Conservation (phyloP, 1,284 basidiomycete species). For the Microbotryum violaceum region DNA sequence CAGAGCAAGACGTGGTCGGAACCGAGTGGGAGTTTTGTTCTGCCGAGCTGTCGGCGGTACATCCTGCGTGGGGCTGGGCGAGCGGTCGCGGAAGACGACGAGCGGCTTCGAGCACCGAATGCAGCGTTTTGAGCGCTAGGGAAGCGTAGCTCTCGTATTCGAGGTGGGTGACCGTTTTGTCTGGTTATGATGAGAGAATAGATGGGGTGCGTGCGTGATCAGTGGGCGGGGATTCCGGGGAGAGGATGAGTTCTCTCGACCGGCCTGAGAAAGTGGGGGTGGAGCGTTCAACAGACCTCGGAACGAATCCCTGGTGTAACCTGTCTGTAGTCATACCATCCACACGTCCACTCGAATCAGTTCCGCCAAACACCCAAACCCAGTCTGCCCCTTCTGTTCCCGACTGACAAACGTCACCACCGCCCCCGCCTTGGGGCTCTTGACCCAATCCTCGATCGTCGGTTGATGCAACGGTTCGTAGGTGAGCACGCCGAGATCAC, state of each 20-base stretch:
- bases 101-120: constrained; percentile 11
- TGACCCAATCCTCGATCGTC: constrained; percentile 53
- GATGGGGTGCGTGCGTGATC: not conserved
- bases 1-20: constrained; percentile 19
- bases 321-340: constrained; percentile 52
- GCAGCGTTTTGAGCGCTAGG: constrained; percentile 69
- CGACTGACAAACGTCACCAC: constrained; percentile 37
- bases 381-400: too few species aligned
- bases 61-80: not conserved
- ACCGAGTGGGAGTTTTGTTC: constrained; percentile 26
- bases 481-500: constrained; percentile 54
- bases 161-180: constrained; percentile 60
- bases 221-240: not conserved
- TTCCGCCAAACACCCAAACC: too few species aligned
- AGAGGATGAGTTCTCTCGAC: too few species aligned
- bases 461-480: constrained; percentile 53
- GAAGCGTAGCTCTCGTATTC: constrained; percentile 74
- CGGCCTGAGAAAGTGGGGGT: constrained; percentile 38
- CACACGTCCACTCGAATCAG: constrained; percentile 11
- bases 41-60: constrained; percentile 12
- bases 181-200: constrained; percentile 42
- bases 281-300: constrained; percentile 42
- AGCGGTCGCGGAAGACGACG: constrained; percentile 8
- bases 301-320: constrained; percentile 63
- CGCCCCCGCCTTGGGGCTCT: constrained; percentile 59